phyloP scores from a whole-genome alignment of 306 rosid genomes.

The Inga laurina region DNA sequence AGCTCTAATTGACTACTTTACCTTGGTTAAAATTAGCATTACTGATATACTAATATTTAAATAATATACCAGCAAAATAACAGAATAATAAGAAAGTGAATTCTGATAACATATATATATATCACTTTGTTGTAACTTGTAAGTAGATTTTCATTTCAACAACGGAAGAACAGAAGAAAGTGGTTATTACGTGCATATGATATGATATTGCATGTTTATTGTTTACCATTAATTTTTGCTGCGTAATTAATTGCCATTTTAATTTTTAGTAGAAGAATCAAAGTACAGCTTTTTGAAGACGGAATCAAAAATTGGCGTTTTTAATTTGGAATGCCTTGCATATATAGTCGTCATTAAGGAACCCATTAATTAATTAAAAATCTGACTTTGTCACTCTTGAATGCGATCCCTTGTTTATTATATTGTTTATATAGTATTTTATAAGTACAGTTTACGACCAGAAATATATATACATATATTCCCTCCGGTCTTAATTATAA shows the following conservation, averaged over 20 bases:
- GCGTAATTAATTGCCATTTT: not conserved
- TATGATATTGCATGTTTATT: not conserved
- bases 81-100: no score
- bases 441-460: not conserved
- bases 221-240: not conserved
- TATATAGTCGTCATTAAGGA: not conserved
- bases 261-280: not conserved
- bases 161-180: not conserved
- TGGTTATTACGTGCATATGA: not conserved
- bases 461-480: no score
- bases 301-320: constrained; percentile 10
- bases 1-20: no score
- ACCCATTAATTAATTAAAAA: not conserved
- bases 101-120: no score
- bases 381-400: constrained; percentile 2
- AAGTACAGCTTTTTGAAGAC: not conserved
- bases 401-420: not conserved
- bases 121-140: no score
- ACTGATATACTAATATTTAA: no score
- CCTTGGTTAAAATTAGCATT: no score
- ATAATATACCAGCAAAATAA: not conserved
- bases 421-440: not conserved
- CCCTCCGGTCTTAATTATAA: no score
- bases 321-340: not conserved
- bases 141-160: not conserved